Percentiles rank a stretch among this genome's conserved stretches.
These are phyloP conservation scores for Escovopsis sp. DNA, from an alignment of 2,329 filamentous ascomycete species.

Conservation along the genomic window DNA sequence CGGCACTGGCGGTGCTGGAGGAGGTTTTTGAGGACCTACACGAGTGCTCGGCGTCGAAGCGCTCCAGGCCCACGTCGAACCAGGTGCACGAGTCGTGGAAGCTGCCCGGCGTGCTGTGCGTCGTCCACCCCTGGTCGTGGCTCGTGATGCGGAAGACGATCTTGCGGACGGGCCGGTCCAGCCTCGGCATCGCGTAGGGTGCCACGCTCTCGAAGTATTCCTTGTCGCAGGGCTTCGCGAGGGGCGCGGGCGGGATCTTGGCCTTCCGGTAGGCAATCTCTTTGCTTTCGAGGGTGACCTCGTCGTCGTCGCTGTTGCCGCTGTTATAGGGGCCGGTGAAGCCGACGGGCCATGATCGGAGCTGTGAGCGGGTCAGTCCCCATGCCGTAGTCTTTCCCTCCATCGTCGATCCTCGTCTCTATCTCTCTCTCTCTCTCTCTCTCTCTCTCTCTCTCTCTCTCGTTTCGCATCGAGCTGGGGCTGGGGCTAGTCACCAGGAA, in stretches of 20 bases:
- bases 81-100: slow-evolving; percentile 39
- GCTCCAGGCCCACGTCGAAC: slow-evolving; percentile 49
- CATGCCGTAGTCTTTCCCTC: too few relatives aligned
- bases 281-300: too few relatives aligned
- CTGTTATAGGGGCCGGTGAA: background rate
- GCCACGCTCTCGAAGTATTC: slow-evolving; percentile 19
- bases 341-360: slow-evolving; percentile 4
- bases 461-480: background rate
- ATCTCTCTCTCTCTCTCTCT: too few relatives aligned
- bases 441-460: too few relatives aligned
- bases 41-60: slow-evolving; percentile 25
- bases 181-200: slow-evolving; percentile 22
- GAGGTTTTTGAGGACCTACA: background rate
- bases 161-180: slow-evolving; percentile 40
- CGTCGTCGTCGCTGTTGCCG: background rate
- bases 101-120: background rate
- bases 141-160: slow-evolving; percentile 46
- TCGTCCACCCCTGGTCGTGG: slow-evolving; percentile 45
- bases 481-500: slow-evolving; percentile 1
- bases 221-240: slow-evolving; percentile 5
- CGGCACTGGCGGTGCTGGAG: too few relatives aligned
- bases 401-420: too few relatives aligned
- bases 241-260: background rate
- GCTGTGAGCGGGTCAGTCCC: background rate
- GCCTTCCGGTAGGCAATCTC: background rate